Evolutionary conservation across 1,284 basidiomycete species (phyloP).

Genomic region (Fomitopsis betulina): DNA sequence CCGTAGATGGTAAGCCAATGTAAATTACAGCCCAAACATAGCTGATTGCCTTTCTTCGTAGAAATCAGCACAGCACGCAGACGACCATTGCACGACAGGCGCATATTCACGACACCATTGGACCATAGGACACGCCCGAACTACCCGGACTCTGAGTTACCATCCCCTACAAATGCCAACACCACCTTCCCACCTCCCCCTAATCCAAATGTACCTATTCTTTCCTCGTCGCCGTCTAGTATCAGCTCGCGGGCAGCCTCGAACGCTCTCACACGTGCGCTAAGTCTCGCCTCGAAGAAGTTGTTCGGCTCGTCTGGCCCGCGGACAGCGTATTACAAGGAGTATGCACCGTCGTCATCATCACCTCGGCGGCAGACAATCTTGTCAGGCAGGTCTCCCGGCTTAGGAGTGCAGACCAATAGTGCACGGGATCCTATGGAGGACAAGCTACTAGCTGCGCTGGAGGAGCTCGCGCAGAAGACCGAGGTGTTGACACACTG

Average conservation of each 20-base stretch:
- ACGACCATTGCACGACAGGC: conserved; percentile 52
- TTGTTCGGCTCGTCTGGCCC: conserved; percentile 64
- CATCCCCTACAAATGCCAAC: conserved; percentile 24
- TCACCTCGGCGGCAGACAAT: conserved; percentile 47
- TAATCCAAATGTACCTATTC: conserved; percentile 33
- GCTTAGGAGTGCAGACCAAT: conserved; percentile 24
- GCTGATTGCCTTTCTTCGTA: conserved; percentile 25
- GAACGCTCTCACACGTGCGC: conserved; percentile 80
- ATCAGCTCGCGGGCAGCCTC: conserved; percentile 52
- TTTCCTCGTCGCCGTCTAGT: conserved; percentile 64
- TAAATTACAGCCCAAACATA: not conserved
- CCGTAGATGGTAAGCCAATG: conserved; percentile 59
- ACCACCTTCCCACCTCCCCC: conserved; percentile 69
- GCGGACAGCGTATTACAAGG: conserved; percentile 23
- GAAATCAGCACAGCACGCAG: conserved; percentile 61
- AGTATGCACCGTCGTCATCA: conserved; percentile 28
- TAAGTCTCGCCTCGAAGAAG: conserved; percentile 88
- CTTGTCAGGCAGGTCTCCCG: conserved; percentile 19
- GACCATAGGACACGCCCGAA: conserved; percentile 36
- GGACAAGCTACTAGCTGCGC: conserved; percentile 65
- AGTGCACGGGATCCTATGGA: conserved; percentile 71
- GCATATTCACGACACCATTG: conserved; percentile 32
- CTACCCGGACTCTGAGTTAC: conserved; percentile 26
- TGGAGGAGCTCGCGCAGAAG: conserved; percentile 94
- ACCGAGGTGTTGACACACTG: conserved; percentile 90